These are phyloP conservation scores for Halteria grandinella DNA, from an alignment of 73 alveolate species.

Conservation along the genomic window DNA sequence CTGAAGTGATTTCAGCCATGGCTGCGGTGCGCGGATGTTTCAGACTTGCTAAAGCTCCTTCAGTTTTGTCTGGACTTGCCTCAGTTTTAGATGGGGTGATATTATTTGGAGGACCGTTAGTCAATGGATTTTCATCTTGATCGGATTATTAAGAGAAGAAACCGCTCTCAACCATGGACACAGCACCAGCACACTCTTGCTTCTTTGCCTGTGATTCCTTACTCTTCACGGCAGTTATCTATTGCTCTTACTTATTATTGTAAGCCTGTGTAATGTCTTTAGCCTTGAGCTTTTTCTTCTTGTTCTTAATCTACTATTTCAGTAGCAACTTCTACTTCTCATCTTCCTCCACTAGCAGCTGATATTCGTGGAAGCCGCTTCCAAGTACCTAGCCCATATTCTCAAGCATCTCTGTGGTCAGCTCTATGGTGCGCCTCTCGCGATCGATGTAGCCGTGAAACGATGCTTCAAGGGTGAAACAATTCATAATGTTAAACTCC, in stretches of 20 bases:
- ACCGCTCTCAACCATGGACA: no score
- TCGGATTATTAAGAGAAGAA: no score
- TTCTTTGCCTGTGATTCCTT: background rate
- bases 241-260: conserved; percentile 15
- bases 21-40: no score
- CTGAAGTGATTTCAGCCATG: no score
- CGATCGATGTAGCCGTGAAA: conserved; percentile 59
- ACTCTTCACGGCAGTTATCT: background rate
- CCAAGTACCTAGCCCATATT: conserved; percentile 60
- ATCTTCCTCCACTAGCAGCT: conserved; percentile 57
- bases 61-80: no score
- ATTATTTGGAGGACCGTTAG: no score
- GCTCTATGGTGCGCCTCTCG: conserved; percentile 15
- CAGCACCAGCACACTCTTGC: no score
- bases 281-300: conserved; percentile 36
- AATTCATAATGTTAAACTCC: conserved; percentile 55
- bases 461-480: conserved; percentile 71
- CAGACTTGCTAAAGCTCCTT: no score
- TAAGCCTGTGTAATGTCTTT: conserved; percentile 24
- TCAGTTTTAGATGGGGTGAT: no score
- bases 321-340: conserved; percentile 2
- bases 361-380: conserved; percentile 38
- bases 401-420: conserved; percentile 33
- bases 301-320: conserved; percentile 35
- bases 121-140: no score